Evolutionary conservation across 768 basidiomycete genomes (phyloP), one percentile per base, ranked within the genome.

Genomic region (Pisolithus orientalis): DNA sequence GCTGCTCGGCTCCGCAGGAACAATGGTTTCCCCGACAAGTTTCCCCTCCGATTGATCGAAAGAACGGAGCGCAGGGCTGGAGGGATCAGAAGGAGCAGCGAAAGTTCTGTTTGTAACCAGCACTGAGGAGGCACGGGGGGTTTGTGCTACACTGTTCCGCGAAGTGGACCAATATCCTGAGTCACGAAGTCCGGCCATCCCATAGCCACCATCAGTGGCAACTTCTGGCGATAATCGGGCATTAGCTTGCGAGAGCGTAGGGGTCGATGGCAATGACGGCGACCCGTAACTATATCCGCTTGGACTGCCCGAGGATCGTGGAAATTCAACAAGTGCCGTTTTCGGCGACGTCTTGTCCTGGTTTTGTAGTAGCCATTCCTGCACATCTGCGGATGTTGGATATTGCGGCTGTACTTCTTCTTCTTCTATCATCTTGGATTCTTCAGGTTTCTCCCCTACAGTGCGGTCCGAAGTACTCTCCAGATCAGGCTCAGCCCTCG

Each of bases 401-500:
- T 49, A 47, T 14, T 51, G 39, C 25, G 21, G 38, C 17, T 24
- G 54, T n/a, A 28, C 38, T 24, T 55, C 57, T 16, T 49, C 44
- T 29, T 52, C 51, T 24, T 14, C 16, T 21, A 21, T 21, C 10
- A 25, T 4, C 17, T 13, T 37, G 21, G 9, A 17, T 24, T 45
- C 28, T 32, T 47, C 25, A n/a, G 39, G n/a, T 13, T n/a, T 40
- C 3, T 14, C 21, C 10, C 25, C 46, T 32, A 21, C 29, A n/a
- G 6, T 24, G 21, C 11, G 29, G 24, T 39, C 37, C 8, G 45
- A 28, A 25, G 11, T 13, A 24, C 39, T 46, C 40, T 58, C 54
- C 45, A 29, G 10, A 45, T 65, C 66, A 29, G 51, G 38, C 31
- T 61, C 64, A 6, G 61, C 54, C 38, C 60, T 61, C 2, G 43